Base-by-base conservation (phyloP, 352 stramenopile genomes). In the Aphanomyces euteiches region DNA sequence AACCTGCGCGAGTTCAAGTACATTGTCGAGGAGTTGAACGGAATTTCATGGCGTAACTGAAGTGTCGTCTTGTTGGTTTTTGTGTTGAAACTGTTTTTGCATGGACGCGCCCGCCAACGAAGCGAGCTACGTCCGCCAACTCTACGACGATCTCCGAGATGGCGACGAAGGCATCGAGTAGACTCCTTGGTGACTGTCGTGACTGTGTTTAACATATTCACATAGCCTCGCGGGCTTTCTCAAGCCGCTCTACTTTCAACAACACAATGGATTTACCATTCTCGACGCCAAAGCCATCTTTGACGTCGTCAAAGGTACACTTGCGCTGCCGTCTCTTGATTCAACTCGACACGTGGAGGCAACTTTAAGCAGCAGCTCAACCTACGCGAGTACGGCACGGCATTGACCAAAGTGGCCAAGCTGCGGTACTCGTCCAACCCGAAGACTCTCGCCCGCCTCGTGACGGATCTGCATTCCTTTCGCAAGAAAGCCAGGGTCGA, bases 221-320 rank as follows among this genome's bases (percentile, higher is more conserved):
- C 7, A 21, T 70, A 70, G 64, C 17, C n/a, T 70, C 36, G n/a
- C 38, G 36, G 36, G 53, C 1, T 70, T 70, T 34, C 19, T 70
- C 5, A 47, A 48, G n/a, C 64, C 64, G 19, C 64, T 90, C 13
- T 92, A 92, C 73, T 92, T 88, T 57, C 66, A 87, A 41, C 84
- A 92, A 74, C 79, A 88, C 47, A 66, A 72, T 7, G 58, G 69
- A 21, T 92, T 92, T 45, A 90, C 75, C 28, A 63, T 92, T 8
- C 85, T 90, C 13, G 84, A 92, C 47, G 77, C 78, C 7, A 87
- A 85, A 53, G 78, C 88, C 43, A 80, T 82, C 7, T 90, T 89
- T 36, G 75, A 76, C 6, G 83, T 80, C 12, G 89, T 84, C 36
- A 82, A 77, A 36, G 78, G 80, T 82, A 60, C 39, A 15, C 13